Base-by-base conservation (phyloP, 345 rosid genomes). In the Sisymbrium altissimum region DNA sequence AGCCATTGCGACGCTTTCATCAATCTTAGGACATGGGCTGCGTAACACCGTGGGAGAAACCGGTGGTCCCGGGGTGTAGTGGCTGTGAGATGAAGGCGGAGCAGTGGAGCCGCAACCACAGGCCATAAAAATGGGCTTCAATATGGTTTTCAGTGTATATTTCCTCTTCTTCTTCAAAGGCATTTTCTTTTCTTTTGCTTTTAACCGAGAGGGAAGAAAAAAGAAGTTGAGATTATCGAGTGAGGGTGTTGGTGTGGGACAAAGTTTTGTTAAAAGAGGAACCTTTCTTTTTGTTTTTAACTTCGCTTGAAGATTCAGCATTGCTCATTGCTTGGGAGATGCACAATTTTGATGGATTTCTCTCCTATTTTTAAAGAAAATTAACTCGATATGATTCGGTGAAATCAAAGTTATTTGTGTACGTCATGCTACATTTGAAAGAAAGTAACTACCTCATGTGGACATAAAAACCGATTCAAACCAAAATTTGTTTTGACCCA, bases 21-120 rank as follows among this genome's bases (percentile, higher is more conserved):
- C 77, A 39, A 78, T 71, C 77, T 71, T 78, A 33, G 77, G 77
- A 52, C 81, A 78, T 12, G 81, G 77, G 5, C 81, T 78, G 43
- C 77, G 81, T 71, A 78, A 27, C 40, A 78, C 54, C 18, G 68
- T 78, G 9, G 81, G 81, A 41, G 69, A 78, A 58, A 66, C 72
- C 2, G 56, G 80, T 64, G 27, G 71, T 19, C 76, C 54, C 0
- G 60, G 32, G 18, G 18, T 69, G 79, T 76, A 76, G 57, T 54
- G 41, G 75, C 14, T 62, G 27, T 69, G 65, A 43, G 58, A 23
- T 8, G 70, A 52, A 61, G 33, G 50, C 11, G 13, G 49, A 14
- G 33, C 40, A 17, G 50, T 77, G 6, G 57, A 70, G 71, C 68
- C 33, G 9, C 80, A 71, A 65, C 72, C 7, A n/a, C 80, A 71